Evolutionary conservation across 2,329 filamentous ascomycete genomes (phyloP), one percentile per base, ranked within the genome.

Genomic region (Cladophialophora psammophila): DNA sequence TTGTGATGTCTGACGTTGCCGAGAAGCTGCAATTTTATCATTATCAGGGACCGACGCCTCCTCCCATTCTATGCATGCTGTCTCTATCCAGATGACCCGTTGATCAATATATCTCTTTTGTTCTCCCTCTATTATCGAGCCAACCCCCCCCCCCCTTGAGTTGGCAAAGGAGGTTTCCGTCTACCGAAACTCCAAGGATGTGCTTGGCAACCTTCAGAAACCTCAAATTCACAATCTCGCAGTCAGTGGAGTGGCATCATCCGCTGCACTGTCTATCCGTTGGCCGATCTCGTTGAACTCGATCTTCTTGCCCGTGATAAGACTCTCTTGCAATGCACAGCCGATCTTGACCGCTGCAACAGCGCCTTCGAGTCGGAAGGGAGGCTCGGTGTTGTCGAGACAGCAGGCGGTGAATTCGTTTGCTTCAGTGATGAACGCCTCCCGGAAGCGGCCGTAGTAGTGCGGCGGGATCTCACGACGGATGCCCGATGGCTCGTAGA

Each of bases 391-490:
- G 69, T 85, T 77, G 68, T 90, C 86, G 60, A 90, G 76, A 65
- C 86, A 86, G 15, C 80, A 81, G 12, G 83, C 85, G 0, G 86
- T 87, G 69, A 90, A 90, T 76, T 90, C 87, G 64, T 87, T 85
- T 5, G 85, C 84, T 77, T 91, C 87, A 12, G 78, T 84, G n/a
- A 88, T 84, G 74, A 90, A 90, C 0, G 88, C 88, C 32, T 85
- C 78, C 69, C 86, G 82, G 73, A 90, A 90, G 0, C 88, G 79
- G 50, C 85, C 88, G 74, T 87, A 90, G 75, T 89, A 90, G 69
- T 86, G 82, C 48, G 81, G 78, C 0, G 87, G 86, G n/a, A 89
- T 84, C 75, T 90, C 86, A 40, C 85, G 81, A 12, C 84, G 79
- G 31, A 90, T 82, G 3, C 87, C 87, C 1, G 74, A 79, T 0